Percentiles rank a stretch among this genome's conserved stretches.
Evolutionary conservation across 352 stramenopile genomes (phyloP).

Genomic region (Salisapilia sapeloensis): DNA sequence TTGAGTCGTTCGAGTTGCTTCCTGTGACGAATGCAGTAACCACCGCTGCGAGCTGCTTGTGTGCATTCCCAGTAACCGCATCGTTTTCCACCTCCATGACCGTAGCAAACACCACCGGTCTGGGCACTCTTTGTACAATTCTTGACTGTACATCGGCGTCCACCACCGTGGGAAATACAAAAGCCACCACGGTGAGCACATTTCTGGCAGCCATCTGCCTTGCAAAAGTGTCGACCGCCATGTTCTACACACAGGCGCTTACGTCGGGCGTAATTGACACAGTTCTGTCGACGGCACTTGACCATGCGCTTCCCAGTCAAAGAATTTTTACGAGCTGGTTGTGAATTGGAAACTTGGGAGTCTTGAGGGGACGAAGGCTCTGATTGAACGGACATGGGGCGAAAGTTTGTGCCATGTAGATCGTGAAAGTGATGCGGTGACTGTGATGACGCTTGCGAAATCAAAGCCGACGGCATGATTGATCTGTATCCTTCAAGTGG

Average conservation of each 20-base stretch:
- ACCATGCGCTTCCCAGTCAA: too few species aligned
- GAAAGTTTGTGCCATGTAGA: too few species aligned
- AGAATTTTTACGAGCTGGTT: too few species aligned
- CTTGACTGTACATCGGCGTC: slow-evolving; percentile 48
- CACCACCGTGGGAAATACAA: slow-evolving; percentile 67
- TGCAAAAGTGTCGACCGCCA: slow-evolving; percentile 73
- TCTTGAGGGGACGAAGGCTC: too few species aligned
- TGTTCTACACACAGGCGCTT: slow-evolving; percentile 81
- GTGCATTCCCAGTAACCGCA: slow-evolving; percentile 56
- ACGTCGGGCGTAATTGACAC: slow-evolving; percentile 44
- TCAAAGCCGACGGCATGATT: too few species aligned
- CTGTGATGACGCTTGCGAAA: too few species aligned
- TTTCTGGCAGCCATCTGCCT: slow-evolving; percentile 68
- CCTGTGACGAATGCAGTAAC: slow-evolving; percentile 75
- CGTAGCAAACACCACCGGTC: slow-evolving; percentile 72
- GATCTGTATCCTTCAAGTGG: too few species aligned
- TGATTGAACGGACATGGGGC: too few species aligned
- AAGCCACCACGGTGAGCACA: slow-evolving; percentile 66
- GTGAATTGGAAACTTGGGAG: too few species aligned
- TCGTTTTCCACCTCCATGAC: slow-evolving; percentile 67
- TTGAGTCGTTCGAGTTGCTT: slow-evolving; percentile 25
- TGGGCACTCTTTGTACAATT: slow-evolving; percentile 68
- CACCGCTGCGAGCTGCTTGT: slow-evolving; percentile 56
- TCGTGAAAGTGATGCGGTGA: too few species aligned
- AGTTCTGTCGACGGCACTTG: slow-evolving; percentile 50